Percentiles rank a stretch among this genome's conserved stretches.
Conservation (phyloP, 371 early-diverging fungal genomes). For the Mucor ambiguus region DNA sequence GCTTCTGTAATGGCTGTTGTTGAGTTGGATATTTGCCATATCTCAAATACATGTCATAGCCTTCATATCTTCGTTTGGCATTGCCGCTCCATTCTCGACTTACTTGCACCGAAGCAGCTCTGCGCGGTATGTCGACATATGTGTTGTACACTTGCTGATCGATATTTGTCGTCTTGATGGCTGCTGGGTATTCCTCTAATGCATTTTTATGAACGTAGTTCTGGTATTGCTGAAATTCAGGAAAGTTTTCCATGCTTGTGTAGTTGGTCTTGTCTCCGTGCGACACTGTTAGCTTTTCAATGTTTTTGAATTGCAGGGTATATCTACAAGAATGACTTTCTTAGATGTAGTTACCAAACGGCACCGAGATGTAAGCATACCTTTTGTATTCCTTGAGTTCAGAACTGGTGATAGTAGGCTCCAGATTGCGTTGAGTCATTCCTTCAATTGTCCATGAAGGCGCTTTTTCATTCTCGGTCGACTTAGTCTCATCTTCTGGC, state of each 20-base stretch:
- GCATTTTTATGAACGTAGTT: slow-evolving; percentile 48
- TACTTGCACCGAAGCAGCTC: slow-evolving; percentile 46
- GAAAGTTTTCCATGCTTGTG: slow-evolving; percentile 30
- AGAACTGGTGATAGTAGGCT: slow-evolving; percentile 54
- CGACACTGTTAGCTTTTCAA: slow-evolving; percentile 37
- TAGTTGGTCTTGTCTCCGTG: slow-evolving; percentile 29
- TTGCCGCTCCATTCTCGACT: slow-evolving; percentile 41
- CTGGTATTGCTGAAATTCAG: slow-evolving; percentile 54
- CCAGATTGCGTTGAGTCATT: slow-evolving; percentile 53
- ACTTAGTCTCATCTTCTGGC: slow-evolving; percentile 24
- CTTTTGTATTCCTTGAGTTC: slow-evolving; percentile 65
- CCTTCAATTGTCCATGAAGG: slow-evolving; percentile 53
- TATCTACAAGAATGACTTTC: slow-evolving; percentile 32
- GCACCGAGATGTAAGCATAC: slow-evolving; percentile 24
- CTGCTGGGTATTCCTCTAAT: slow-evolving; percentile 34
- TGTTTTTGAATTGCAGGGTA: slow-evolving; percentile 52
- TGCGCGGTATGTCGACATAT: slow-evolving; percentile 50
- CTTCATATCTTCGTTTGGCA: slow-evolving; percentile 50
- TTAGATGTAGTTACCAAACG: background rate
- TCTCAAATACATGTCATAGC: slow-evolving; percentile 47
- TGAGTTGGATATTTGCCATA: slow-evolving; percentile 39
- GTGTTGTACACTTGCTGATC: slow-evolving; percentile 55
- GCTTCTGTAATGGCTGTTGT: background rate
- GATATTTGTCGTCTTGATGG: slow-evolving; percentile 33
- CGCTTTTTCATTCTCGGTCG: slow-evolving; percentile 26